Base-by-base conservation (phyloP, 352 stramenopile species). In the Globisporangium ultimum region DNA sequence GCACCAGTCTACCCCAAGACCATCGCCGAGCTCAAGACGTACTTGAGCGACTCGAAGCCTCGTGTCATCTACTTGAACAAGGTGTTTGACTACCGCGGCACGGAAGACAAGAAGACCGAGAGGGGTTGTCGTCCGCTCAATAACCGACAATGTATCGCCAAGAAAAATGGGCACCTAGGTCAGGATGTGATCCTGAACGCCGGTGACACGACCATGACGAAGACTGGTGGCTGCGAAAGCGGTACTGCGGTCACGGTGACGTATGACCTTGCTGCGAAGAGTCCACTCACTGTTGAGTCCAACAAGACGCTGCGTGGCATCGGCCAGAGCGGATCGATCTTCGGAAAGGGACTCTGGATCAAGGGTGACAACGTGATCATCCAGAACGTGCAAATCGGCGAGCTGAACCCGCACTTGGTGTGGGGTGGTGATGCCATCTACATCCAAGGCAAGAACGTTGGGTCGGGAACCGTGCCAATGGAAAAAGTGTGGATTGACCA, bases 351-450 rank as follows among this genome's bases (percentile, higher is more conserved):
- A 0, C 20, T 82, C 9, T 58, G 47, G 46, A 68, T 83, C 55
- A 28, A 18, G 6, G 72, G 72, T 24, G 42, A 60, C 52, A 84
- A 83, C 55, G 71, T 82, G n/a, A 82, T 87, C 43, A 43, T 84
- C 14, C 74, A 84, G 61, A 84, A 87, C 52, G 66, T 87, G 45
- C 61, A 82, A 63, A 78, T 86, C 63, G 78, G 61, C 17, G 61
- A 86, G 50, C 53, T 86, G 21, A 87, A 87, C 58, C 74, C 24
- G 24, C 24, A 32, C 24, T 32, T 32, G 24, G 24, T 32, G 24
- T 32, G 24, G 24, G 24, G 24, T 32, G 24, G 24, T 5, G 24
- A 32, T 32, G 24, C 24, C 2, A 32, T 32, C 24, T 32, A 32
- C 24, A 32, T 32, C 24, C 24, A 32, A 5, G 24, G 24, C 24